These are phyloP conservation scores for Kalanchoe fedtschenkoi DNA, from an alignment of 164 flowering plant species.

Conservation along the genomic window DNA sequence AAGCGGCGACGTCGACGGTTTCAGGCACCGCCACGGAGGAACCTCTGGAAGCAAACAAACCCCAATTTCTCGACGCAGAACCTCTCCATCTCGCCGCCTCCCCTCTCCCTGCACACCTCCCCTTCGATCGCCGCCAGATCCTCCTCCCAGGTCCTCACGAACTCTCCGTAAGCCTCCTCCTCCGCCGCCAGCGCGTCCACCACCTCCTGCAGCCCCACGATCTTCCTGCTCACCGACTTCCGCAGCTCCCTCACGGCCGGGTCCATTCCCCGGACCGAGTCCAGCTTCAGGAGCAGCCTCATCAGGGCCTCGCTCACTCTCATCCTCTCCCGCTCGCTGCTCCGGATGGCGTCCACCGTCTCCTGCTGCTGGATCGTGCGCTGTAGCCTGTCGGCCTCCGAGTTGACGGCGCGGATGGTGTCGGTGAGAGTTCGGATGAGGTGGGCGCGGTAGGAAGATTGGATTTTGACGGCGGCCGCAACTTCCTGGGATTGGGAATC, in stretches of 20 bases:
- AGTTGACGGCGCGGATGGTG: conserved; percentile 40
- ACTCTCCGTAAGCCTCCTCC: conserved; percentile 17
- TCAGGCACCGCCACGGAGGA: conserved; percentile 27
- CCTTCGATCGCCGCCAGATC: conserved; percentile 33
- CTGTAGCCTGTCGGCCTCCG: conserved; percentile 37
- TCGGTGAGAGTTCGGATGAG: conserved; percentile 31
- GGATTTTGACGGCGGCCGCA: conserved; percentile 56
- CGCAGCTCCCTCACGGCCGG: conserved; percentile 63
- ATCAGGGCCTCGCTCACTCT: conserved; percentile 72
- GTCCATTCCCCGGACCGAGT: conserved; percentile 60
- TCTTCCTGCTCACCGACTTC: conserved; percentile 62
- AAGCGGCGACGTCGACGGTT: neutral
- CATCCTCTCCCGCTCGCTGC: conserved; percentile 38
- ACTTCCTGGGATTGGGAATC: conserved; percentile 10
- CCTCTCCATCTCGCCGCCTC: conserved; percentile 57
- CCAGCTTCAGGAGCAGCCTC: conserved; percentile 59
- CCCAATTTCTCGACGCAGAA: conserved; percentile 66
- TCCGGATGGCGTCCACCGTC: conserved; percentile 70
- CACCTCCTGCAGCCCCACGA: conserved; percentile 80
- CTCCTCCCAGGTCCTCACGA: conserved; percentile 45
- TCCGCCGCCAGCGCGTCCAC: conserved; percentile 62
- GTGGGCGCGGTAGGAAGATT: conserved; percentile 60
- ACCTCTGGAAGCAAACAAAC: conserved; percentile 63
- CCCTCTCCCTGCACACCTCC: conserved; percentile 35
- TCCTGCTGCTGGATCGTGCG: conserved; percentile 63